These are phyloP conservation scores for Wilcoxina mikolae DNA, from an alignment of 495 filamentous ascomycete species.

Conservation along the genomic window DNA sequence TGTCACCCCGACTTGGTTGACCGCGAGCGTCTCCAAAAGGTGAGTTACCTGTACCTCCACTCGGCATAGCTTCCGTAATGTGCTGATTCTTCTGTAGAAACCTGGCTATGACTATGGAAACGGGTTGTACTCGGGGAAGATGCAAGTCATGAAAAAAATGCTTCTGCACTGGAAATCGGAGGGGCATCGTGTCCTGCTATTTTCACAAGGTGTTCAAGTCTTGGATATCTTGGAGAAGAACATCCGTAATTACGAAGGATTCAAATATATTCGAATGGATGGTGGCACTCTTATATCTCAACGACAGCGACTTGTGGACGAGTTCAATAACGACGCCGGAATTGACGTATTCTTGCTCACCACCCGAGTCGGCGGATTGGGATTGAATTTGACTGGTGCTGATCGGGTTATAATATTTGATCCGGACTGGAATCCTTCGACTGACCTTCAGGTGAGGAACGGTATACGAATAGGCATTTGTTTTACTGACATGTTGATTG, in stretches of 20 bases:
- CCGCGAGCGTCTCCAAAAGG: constrained; percentile 29
- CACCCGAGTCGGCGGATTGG: constrained; percentile 86
- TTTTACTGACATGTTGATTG: background rate
- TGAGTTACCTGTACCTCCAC: too few species aligned
- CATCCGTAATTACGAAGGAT: constrained; percentile 46
- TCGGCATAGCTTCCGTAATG: background rate
- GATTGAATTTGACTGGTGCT: constrained; percentile 85
- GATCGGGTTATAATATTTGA: constrained; percentile 95
- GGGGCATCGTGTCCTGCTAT: constrained; percentile 82
- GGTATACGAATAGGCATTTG: background rate
- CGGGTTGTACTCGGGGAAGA: constrained; percentile 68
- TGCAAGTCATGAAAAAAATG: constrained; percentile 52
- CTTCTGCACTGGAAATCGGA: constrained; percentile 74
- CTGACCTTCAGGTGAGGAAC: constrained; percentile 47
- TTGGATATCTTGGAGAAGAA: constrained; percentile 81
- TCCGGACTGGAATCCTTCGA: constrained; percentile 95
- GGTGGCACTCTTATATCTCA: constrained; percentile 70
- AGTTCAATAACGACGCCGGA: constrained; percentile 69
- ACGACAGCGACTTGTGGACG: constrained; percentile 71
- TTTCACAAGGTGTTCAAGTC: constrained; percentile 83
- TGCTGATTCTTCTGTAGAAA: constrained; percentile 28
- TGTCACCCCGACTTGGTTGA: constrained; percentile 85
- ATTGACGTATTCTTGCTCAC: constrained; percentile 84
- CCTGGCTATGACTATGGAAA: constrained; percentile 57
- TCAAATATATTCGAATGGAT: constrained; percentile 83